Conservation (phyloP, 2,329 filamentous ascomycete species). For the Xylariaceae sp. region DNA sequence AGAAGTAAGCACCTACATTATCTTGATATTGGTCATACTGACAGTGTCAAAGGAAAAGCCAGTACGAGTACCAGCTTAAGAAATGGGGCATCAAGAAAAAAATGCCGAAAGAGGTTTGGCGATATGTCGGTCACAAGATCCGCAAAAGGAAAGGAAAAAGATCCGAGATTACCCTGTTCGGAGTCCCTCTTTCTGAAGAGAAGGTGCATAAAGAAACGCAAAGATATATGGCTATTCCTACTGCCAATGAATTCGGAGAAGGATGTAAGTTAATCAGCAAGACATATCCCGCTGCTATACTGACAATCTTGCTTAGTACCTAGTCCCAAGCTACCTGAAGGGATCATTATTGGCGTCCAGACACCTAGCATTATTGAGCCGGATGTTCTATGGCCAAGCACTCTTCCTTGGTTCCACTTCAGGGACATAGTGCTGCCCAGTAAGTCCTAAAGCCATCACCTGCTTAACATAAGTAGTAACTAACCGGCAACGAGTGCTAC, state of each 20-base stretch:
- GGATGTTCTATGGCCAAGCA: neutral
- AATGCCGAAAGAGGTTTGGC: neutral
- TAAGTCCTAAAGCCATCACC: neutral
- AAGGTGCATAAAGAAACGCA: conserved; percentile 2
- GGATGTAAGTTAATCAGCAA: neutral
- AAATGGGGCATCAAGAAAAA: conserved; percentile 21
- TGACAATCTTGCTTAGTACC: neutral
- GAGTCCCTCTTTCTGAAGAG: neutral
- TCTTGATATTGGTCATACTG: neutral
- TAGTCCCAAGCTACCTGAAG: neutral
- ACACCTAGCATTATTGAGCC: neutral
- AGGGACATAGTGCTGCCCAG: conserved; percentile 2
- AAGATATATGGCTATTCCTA: conserved; percentile 16
- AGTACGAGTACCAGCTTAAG: conserved; percentile 18
- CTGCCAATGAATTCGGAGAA: conserved; percentile 4
- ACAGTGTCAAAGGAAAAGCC: neutral
- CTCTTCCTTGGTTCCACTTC: conserved; percentile 18
- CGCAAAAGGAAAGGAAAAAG: neutral
- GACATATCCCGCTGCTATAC: neutral
- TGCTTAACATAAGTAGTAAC: neutral
- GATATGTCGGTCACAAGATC: neutral
- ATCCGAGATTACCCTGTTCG: neutral
- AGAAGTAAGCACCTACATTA: neutral
- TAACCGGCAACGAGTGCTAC: neutral
- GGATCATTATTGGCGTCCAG: neutral